Evolutionary conservation across 345 rosid genomes (phyloP).

Genomic region (Eucalyptus caleyi): DNA sequence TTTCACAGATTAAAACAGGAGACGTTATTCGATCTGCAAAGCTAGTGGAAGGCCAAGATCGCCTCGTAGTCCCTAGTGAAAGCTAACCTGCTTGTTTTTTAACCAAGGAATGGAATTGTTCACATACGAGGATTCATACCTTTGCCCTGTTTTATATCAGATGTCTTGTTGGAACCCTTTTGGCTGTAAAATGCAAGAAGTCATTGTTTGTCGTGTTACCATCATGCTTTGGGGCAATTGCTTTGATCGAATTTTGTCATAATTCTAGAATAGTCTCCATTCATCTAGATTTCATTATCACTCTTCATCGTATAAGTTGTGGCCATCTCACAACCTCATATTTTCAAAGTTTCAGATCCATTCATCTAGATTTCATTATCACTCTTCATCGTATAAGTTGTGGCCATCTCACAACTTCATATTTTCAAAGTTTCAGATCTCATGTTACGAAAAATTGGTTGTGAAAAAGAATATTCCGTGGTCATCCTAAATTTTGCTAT

Average conservation of each 20-base stretch:
- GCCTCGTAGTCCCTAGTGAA: constrained; percentile 50
- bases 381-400: background rate
- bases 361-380: background rate
- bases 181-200: too few species aligned
- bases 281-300: background rate
- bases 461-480: background rate
- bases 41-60: constrained; percentile 67
- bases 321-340: background rate
- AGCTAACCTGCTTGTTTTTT: constrained; percentile 5
- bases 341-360: background rate
- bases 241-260: background rate
- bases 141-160: background rate
- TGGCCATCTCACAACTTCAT: background rate
- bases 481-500: background rate
- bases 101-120: background rate
- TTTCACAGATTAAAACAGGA: constrained; percentile 76
- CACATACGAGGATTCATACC: background rate
- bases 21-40: constrained; percentile 65
- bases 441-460: background rate
- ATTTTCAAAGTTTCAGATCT: background rate
- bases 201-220: too few species aligned
- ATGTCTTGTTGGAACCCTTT: too few species aligned
- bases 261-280: background rate
- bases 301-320: background rate
- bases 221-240: background rate